These are phyloP conservation scores for Drosera spatulata DNA, from an alignment of 179 eudicot genomes.

Conservation along the genomic window DNA sequence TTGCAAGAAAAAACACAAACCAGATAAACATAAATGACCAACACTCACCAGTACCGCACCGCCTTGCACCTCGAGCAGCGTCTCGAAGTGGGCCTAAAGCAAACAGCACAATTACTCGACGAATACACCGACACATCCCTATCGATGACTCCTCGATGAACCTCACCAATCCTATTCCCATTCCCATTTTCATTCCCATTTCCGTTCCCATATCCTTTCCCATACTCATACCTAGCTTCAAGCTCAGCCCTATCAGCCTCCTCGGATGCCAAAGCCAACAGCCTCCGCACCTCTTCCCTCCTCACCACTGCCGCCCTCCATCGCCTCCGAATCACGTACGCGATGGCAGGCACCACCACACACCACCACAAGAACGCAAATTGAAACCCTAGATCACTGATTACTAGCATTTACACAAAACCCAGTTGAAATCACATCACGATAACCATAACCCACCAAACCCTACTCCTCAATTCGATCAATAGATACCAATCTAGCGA, in stretches of 20 bases:
- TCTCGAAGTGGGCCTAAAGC: conserved; percentile 25
- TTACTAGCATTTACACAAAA: no score
- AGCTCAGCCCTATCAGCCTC: conserved; percentile 65
- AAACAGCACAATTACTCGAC: conserved; percentile 25
- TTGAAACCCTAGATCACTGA: no score
- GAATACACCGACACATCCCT: neutral
- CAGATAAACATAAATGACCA: neutral
- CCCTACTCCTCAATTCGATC: no score
- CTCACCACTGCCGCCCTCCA: conserved; percentile 50
- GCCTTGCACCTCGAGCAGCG: conserved; percentile 61
- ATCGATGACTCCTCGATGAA: no score
- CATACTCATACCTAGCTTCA: conserved; percentile 31
- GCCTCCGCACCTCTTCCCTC: conserved; percentile 57
- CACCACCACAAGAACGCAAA: no score
- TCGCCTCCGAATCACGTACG: conserved; percentile 50
- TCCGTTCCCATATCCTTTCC: no score
- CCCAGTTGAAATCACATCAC: no score
- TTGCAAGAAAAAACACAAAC: no score
- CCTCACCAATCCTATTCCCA: no score
- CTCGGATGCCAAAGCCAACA: conserved; percentile 50
- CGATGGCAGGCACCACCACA: conserved; percentile 18
- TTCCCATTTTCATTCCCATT: no score
- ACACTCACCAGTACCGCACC: conserved; percentile 65
- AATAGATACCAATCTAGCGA: no score
- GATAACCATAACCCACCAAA: no score